Evolutionary conservation across 495 filamentous ascomycete genomes (phyloP).

Genomic region (Gamarada debralockiae): DNA sequence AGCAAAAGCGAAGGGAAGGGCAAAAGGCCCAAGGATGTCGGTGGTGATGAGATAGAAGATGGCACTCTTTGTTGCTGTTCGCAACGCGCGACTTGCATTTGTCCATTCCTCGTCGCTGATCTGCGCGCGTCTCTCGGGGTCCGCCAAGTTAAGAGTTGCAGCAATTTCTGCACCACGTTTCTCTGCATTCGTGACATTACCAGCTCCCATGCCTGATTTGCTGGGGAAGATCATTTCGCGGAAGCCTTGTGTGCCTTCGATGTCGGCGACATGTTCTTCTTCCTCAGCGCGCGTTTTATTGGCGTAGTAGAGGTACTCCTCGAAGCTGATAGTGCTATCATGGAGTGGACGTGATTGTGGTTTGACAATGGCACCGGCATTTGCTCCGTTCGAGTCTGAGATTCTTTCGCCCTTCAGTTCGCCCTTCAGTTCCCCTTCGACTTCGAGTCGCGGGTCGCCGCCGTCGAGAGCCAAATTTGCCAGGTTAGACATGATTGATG

Average conservation of each 20-base stretch:
- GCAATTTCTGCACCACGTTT: background rate
- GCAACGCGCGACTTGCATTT: too few relatives aligned
- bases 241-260: background rate
- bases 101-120: too few relatives aligned
- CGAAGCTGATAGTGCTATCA: background rate
- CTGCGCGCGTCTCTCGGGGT: background rate
- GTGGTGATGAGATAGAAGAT: background rate
- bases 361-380: too few relatives aligned
- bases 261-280: background rate
- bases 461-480: background rate
- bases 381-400: too few relatives aligned
- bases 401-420: too few relatives aligned
- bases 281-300: background rate
- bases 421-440: too few relatives aligned
- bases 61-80: background rate
- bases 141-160: background rate
- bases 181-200: background rate
- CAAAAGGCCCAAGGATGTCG: background rate
- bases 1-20: background rate
- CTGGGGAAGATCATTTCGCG: background rate
- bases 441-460: background rate
- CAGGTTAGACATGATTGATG: background rate
- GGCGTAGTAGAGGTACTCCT: constrained; percentile 6
- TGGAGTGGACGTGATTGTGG: too few relatives aligned
- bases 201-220: background rate